phyloP scores from a whole-genome alignment of 75 land plant species.

The Sequoia sempervirens region DNA sequence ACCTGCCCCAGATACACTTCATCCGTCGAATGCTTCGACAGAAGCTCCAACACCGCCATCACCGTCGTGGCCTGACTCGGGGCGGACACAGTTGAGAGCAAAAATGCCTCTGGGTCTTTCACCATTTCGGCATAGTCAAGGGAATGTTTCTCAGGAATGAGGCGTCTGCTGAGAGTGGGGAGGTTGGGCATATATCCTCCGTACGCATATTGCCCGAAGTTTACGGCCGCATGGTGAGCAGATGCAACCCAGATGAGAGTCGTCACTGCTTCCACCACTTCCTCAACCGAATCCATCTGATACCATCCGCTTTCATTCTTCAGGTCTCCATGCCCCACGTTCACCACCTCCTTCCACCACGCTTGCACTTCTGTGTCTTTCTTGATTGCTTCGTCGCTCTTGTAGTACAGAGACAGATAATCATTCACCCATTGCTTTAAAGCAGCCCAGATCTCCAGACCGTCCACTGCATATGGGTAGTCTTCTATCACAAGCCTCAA shows the following conservation, averaged over 20 bases:
- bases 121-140: conserved; percentile 8
- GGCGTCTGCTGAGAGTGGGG: conserved; percentile 3
- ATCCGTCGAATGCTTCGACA: conserved; percentile 75
- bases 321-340: conserved; percentile 35
- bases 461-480: too few relatives aligned
- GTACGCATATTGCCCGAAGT: conserved; percentile 43
- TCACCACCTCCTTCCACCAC: conserved; percentile 38
- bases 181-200: conserved; percentile 35
- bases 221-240: conserved; percentile 31
- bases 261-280: conserved; percentile 9
- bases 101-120: conserved; percentile 13
- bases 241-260: conserved; percentile 34
- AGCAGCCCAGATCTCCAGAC: not conserved
- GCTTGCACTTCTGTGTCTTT: conserved; percentile 27
- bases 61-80: conserved; percentile 46
- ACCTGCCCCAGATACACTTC: conserved; percentile 75
- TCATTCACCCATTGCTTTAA: conserved; percentile 32
- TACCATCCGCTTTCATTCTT: conserved; percentile 31
- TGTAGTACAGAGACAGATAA: conserved; percentile 26
- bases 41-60: conserved; percentile 33
- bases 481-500: conserved; percentile 25
- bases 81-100: conserved; percentile 27
- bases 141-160: conserved; percentile 22
- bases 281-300: not conserved
- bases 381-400: conserved; percentile 9